phyloP scores from a whole-genome alignment of 108 stramenopile species.

The Chaetoceros tenuissimus region DNA sequence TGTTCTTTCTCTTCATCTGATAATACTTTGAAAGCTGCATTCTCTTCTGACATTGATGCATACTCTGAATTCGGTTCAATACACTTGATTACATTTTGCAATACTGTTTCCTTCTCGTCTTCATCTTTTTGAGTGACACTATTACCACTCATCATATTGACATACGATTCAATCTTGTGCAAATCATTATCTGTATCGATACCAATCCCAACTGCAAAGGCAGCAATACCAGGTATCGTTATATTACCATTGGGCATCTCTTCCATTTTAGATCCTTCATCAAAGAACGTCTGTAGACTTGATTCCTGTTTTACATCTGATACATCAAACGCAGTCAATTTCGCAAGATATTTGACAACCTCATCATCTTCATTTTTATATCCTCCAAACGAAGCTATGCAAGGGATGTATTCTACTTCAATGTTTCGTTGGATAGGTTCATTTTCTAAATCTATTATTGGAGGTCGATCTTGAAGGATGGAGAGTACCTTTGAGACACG shows the following conservation, averaged over 20 bases:
- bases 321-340: constrained; percentile 56
- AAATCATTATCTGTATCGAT: constrained; percentile 40
- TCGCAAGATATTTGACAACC: constrained; percentile 45
- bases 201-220: constrained; percentile 37
- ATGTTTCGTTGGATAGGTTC: constrained; percentile 2
- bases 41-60: constrained; percentile 55
- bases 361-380: constrained; percentile 44
- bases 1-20: constrained; percentile 33
- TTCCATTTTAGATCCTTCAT: constrained; percentile 9
- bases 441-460: neutral
- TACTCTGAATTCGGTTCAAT: constrained; percentile 47
- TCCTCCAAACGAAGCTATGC: constrained; percentile 58
- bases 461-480: constrained; percentile 9
- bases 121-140: constrained; percentile 3
- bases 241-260: constrained; percentile 6
- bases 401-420: constrained; percentile 48
- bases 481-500: constrained; percentile 33
- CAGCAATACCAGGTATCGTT: constrained; percentile 27
- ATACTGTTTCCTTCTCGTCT: too few species aligned
- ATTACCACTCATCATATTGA: constrained; percentile 15
- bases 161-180: constrained; percentile 36
- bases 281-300: constrained; percentile 49
- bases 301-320: constrained; percentile 39
- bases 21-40: constrained; percentile 44
- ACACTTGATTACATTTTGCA: constrained; percentile 18